These are phyloP conservation scores for Daldinia vernicosa DNA, from an alignment of 495 filamentous ascomycete genomes.

Conservation along the genomic window DNA sequence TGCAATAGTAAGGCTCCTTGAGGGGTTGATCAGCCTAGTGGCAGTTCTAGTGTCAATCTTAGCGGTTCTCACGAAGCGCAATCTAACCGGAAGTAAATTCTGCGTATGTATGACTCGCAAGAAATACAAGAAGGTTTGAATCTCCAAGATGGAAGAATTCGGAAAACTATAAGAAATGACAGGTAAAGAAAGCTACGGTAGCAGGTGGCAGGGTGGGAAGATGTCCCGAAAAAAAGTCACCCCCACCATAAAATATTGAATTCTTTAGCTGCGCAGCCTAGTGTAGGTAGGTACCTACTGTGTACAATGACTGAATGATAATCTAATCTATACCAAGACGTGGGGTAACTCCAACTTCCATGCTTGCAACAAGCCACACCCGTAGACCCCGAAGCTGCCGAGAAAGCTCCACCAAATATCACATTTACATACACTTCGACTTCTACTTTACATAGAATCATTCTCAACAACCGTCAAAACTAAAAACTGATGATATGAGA, in stretches of 20 bases:
- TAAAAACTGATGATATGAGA: neutral
- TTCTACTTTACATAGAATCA: no score
- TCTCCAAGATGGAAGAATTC: neutral
- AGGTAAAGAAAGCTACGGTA: neutral
- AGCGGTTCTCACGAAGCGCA: slow-evolving; percentile 4
- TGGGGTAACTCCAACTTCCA: slow-evolving; percentile 20
- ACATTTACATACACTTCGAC: neutral
- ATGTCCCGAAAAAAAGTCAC: slow-evolving; percentile 1
- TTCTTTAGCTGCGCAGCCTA: slow-evolving; percentile 10
- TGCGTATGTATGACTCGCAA: slow-evolving; percentile 3
- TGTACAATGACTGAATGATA: no score
- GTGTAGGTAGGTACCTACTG: neutral
- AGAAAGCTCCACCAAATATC: neutral
- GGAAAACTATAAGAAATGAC: neutral
- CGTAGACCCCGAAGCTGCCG: slow-evolving; percentile 6
- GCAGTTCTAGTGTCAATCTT: neutral
- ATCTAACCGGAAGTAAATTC: neutral
- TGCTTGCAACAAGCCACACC: neutral
- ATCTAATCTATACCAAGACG: neutral
- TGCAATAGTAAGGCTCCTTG: slow-evolving; percentile 5
- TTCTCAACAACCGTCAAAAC: neutral
- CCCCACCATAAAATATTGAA: slow-evolving; percentile 14
- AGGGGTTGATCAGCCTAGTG: slow-evolving; percentile 1
- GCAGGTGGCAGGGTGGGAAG: neutral
- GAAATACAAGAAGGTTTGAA: neutral